A percentile compares a stretch with the other conserved stretches of the same genome.
These are phyloP conservation scores for Porodaedalea pini DNA, from an alignment of 1,284 basidiomycete species.

Conservation along the genomic window DNA sequence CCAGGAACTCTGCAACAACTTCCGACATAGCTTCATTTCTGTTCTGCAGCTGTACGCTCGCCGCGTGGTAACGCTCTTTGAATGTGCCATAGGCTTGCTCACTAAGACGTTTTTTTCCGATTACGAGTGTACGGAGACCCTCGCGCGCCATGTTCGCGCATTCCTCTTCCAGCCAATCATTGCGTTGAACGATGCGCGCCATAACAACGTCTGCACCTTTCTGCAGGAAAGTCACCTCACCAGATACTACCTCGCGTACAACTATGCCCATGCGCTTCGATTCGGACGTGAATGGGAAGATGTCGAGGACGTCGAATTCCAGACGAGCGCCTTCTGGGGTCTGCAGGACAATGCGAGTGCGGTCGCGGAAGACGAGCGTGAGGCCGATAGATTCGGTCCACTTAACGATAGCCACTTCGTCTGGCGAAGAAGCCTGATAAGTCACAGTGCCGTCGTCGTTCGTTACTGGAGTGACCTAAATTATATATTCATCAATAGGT, in stretches of 20 bases:
- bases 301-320: constrained; percentile 83
- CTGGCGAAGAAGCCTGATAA: constrained; percentile 97
- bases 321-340: constrained; percentile 62
- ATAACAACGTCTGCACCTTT: constrained; percentile 99
- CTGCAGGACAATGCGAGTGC: constrained; percentile 79
- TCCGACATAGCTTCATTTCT: constrained; percentile 77
- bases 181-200: constrained; percentile 89
- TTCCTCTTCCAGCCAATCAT: constrained; percentile 99
- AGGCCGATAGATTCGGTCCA: constrained; percentile 97
- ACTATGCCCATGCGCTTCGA: constrained; percentile 99
- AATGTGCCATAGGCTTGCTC: constrained; percentile 73
- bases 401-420: constrained; percentile 98
- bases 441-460: constrained; percentile 93
- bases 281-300: constrained; percentile 98
- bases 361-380: constrained; percentile 83
- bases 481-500: background rate
- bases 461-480: constrained; percentile 87
- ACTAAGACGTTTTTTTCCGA: constrained; percentile 79
- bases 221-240: constrained; percentile 87
- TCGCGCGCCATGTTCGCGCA: constrained; percentile 98
- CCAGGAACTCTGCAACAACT: constrained; percentile 77
- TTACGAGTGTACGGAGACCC: constrained; percentile 90
- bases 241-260: constrained; percentile 72
- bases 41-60: constrained; percentile 74
- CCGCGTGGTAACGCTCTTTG: constrained; percentile 71